Evolutionary conservation across 352 stramenopile species (phyloP), one percentile per base, ranked within the genome.

Genomic region (Elongisporangium senticosum): DNA sequence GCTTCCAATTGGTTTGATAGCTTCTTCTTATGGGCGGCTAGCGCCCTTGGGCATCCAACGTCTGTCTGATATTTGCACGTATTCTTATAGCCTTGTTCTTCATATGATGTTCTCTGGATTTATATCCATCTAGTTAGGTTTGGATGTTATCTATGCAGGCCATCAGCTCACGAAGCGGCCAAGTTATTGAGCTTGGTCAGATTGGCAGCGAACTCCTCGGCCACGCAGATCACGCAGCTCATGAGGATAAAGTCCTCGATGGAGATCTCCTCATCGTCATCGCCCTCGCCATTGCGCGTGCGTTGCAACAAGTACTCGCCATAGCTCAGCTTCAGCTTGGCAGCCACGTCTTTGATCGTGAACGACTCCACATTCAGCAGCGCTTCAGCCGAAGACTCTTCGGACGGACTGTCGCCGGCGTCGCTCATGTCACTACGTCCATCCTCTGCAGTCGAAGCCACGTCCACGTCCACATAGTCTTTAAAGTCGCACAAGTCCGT

Each of bases 241-340:
- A 85, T 88, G 61, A 84, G 59, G 54, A 86, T 79, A 39, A 86
- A 78, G 26, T 87, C 73, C 37, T 87, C 77, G 59, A 87, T 82
- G 0, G 73, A 68, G 17, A 82, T 61, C 15, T 71, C 60, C 1
- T 60, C 24, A 8, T 72, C 56, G 49, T 74, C 63, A 8, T 71
- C 26, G 2, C 60, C 68, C 4, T 49, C 58, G 33, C 33, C 8
- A 17, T 43, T 43, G 33, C 33, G 33, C 8, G 33, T 71, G 53
- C 65, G 55, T n/a, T 65, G 48, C 15, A 84, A 39, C 19, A 86
- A 52, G 7, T 81, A 72, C 55, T 82, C 72, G 3, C 75, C 61
- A 53, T 88, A 88, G 54, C 67, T 69, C 33, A 75, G 59, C 48
- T 81, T 79, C 21, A 88, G 65, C 47, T 64, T 65, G 10, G 70